phyloP scores from a whole-genome alignment of 345 rosid genomes.

The Excoecaria cochinchinensis region DNA sequence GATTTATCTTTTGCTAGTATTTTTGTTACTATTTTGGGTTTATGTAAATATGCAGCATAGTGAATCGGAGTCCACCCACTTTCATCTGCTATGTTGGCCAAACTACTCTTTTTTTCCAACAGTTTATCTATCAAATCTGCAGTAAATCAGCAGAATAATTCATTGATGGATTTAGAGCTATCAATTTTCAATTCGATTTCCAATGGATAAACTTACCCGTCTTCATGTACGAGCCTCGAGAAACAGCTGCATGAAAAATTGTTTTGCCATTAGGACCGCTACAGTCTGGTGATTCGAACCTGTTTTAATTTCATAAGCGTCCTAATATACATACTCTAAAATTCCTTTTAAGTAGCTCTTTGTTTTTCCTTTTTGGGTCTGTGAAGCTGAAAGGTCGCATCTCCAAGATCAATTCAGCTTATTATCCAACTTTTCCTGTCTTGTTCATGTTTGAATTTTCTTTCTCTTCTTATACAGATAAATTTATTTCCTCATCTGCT shows the following conservation, averaged over 20 bases:
- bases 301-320: background rate
- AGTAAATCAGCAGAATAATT: background rate
- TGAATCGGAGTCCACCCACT: conserved; percentile 19
- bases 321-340: background rate
- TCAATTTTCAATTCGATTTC: no score
- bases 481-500: background rate
- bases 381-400: background rate
- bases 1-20: background rate
- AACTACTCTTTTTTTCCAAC: background rate
- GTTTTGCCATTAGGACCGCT: background rate
- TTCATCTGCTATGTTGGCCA: conserved; percentile 4
- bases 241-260: background rate
- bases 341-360: background rate
- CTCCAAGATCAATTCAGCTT: background rate
- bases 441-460: background rate
- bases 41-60: conserved; percentile 17
- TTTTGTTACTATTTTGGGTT: background rate
- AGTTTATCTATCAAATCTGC: background rate
- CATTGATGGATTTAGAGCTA: no score
- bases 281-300: background rate
- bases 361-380: background rate
- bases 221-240: background rate
- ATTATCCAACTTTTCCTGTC: background rate
- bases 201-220: background rate
- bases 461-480: background rate